Percentiles rank a stretch among this genome's conserved stretches.
These are phyloP conservation scores for Lippia alba DNA, from an alignment of 305 asterid species.

Conservation along the genomic window DNA sequence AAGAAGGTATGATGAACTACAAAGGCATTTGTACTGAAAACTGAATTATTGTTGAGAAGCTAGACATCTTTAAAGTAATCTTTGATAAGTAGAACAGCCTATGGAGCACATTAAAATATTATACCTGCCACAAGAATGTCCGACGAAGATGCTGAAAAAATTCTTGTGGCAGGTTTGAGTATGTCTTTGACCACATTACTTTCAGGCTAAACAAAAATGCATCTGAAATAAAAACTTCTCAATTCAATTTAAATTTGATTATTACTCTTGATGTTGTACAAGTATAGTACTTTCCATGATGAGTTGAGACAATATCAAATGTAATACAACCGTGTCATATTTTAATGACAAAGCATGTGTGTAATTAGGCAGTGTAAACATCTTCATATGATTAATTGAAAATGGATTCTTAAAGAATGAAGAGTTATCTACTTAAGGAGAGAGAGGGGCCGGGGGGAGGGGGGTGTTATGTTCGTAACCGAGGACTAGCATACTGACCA, in stretches of 20 bases:
- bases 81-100: neutral
- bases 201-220: conserved; percentile 18
- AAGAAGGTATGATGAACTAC: conserved; percentile 23
- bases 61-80: neutral
- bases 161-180: neutral
- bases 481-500: conserved; percentile 65
- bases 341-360: conserved; percentile 10
- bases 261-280: neutral
- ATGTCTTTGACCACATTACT: neutral
- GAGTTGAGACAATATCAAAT: conserved; percentile 10
- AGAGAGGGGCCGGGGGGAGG: neutral
- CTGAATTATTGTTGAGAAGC: neutral
- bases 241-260: neutral
- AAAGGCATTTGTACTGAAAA: conserved; percentile 18
- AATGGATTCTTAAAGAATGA: conserved; percentile 11
- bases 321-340: conserved; percentile 1
- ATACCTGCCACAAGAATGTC: conserved; percentile 1
- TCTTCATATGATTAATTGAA: conserved; percentile 13
- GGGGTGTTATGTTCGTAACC: neutral
- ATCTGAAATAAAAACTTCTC: conserved; percentile 6
- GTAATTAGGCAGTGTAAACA: conserved; percentile 16
- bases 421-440: conserved; percentile 11
- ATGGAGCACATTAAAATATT: conserved; percentile 3
- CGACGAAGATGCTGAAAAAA: neutral
- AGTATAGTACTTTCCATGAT: conserved; percentile 14